Base-by-base conservation (phyloP, 2,329 filamentous ascomycete genomes). In the Ciborinia camelliae region DNA sequence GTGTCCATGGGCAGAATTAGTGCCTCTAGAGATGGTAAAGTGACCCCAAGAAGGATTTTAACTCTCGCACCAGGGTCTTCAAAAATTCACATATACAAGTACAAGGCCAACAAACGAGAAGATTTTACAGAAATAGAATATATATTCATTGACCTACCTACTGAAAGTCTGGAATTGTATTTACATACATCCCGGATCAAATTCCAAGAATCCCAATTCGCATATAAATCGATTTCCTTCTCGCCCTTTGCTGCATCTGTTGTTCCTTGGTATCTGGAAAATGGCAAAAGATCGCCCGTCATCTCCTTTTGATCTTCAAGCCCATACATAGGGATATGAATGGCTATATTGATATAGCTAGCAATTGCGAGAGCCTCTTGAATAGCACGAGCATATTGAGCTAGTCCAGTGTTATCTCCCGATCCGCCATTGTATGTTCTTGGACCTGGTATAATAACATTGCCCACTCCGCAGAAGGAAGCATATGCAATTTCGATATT, bases 121-220 rank as follows among this genome's bases (percentile, higher is more conserved):
- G 14, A 35, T 2, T 32, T 20, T 18, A 15, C 14, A 26, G 64
- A 62, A 62, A 55, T 61, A 64, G 65, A 69, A 68, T 62, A 50
- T 63, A 51, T 54, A 68, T 71, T 66, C 69, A 74, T 74, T 72
- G 67, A 64, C 91, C 81, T 88, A 97, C 94, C 91, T 77, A 97
- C 86, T 73, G 87, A 89, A 45, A 99, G 82, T 75, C 92, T 86
- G 64, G 84, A 79, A 76, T 89, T 89, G 78, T 99, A 98, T 78
- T 88, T 90, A 83, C 92, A 97, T 65, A 92, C 81, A 62, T 88
- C 89, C 62, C 95, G 85, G 72, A 99, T 90, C 28, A 89, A 82
- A 75, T 99, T 89, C 95, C 95, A 99, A 1, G 90, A 89, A 77
- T 98, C 93, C 96, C 96, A 99, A 2, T 88, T 84, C 62, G 88